Evolutionary conservation across 805 yeast species (phyloP), one percentile per base, ranked within the genome.

Genomic region (Isabelozyma pseudorhagii): DNA sequence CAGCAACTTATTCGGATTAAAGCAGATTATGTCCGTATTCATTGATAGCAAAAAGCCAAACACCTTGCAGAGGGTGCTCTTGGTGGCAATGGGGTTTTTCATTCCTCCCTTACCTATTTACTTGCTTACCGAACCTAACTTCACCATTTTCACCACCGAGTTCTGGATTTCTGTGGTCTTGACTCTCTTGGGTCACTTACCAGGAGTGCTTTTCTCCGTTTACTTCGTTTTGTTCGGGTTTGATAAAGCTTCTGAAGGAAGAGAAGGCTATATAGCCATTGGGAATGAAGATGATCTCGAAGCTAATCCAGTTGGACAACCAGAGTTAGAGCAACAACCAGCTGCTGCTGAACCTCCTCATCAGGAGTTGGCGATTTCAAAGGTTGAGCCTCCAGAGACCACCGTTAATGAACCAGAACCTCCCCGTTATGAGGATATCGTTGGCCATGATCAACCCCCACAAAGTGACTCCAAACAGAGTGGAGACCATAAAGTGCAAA

Each of bases 41-140:
- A 10, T 10, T 29, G 34, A 29, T 29, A 29, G 34, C 34, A 2
- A 29, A 8, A 29, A 29, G 8, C 34, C 34, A 8, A 29, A 29
- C 34, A 8, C 34, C 34, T 29, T 56, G 25, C 65, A 68, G 47
- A 60, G 50, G 46, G 42, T 61, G 28, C 50, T 70, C 41, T 55
- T 72, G 48, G 63, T 60, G n/a, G 41, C 69, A 13, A 52, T 69
- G 52, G 72, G 67, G 18, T 43, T 71, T 17, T 52, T 71, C 8
- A 48, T 72, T 31, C 77, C 78, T 13, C 77, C 78, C 3, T 60
- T 69, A 46, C 74, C 77, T 1, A 57, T 73, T 27, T 66, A 64
- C 45, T 54, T 72, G 11, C 50, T 69, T 45, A 59, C 60, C 13
- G 56, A 52, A 3, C 64, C 64, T 11, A 60, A 61, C 46, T 61